Conservation (phyloP, 306 rosid genomes). For the Delonix regia region DNA sequence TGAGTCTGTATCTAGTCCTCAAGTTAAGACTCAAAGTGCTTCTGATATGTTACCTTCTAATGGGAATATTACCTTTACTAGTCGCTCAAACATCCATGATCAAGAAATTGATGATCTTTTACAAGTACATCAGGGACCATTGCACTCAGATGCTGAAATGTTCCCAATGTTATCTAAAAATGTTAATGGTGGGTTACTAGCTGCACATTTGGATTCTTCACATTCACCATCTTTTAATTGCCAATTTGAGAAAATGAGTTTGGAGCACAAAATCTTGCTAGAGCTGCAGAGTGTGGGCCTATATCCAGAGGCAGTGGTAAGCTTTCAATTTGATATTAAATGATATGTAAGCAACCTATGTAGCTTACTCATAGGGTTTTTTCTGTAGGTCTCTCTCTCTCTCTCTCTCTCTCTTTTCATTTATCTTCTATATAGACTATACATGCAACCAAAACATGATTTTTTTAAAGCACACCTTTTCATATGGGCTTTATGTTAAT, state of each 20-base stretch:
- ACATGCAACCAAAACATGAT: conserved; percentile 7
- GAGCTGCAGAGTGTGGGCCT: conserved; percentile 82
- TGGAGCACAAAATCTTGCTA: conserved; percentile 71
- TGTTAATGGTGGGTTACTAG: conserved; percentile 47
- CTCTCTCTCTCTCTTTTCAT: not conserved
- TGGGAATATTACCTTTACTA: conserved; percentile 46
- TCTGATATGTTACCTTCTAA: conserved; percentile 54
- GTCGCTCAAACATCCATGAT: conserved; percentile 40
- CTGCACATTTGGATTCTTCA: conserved; percentile 39
- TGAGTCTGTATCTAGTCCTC: conserved; percentile 36
- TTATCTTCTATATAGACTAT: conserved; percentile 8
- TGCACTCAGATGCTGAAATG: conserved; percentile 42
- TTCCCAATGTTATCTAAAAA: conserved; percentile 48
- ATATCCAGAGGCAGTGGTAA: conserved; percentile 79
- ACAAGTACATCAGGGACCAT: conserved; percentile 40
- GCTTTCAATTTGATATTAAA: conserved; percentile 33
- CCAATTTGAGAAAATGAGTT: conserved; percentile 54
- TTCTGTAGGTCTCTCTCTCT: not conserved
- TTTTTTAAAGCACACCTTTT: conserved; percentile 23
- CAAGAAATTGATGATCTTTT: conserved; percentile 36
- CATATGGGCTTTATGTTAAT: conserved; percentile 7
- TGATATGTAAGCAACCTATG: conserved; percentile 1
- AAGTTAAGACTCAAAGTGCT: conserved; percentile 37
- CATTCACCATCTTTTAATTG: conserved; percentile 42
- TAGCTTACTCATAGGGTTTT: conserved; percentile 18